These are phyloP conservation scores for Aspergillus haitiensis DNA, from an alignment of 495 filamentous ascomycete genomes.

Conservation along the genomic window DNA sequence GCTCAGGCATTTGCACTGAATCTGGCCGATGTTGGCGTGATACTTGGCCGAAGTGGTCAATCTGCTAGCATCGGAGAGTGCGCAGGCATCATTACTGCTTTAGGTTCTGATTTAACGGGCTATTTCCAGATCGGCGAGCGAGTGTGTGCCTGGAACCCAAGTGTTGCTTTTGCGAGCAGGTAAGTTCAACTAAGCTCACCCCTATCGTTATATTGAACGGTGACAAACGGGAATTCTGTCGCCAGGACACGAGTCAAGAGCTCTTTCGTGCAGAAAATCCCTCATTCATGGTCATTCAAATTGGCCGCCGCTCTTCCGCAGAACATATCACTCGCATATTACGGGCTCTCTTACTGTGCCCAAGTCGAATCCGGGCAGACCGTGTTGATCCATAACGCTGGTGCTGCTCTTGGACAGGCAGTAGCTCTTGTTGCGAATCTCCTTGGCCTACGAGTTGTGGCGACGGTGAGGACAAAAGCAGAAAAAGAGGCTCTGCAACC, in stretches of 20 bases:
- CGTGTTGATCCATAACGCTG: no score
- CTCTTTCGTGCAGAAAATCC: slow-evolving; percentile 1
- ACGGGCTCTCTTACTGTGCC: slow-evolving; percentile 12
- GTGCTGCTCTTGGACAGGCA: no score
- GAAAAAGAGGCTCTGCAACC: neutral
- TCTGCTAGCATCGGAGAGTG: slow-evolving; percentile 5
- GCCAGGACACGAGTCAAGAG: slow-evolving; percentile 2
- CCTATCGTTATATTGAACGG: neutral
- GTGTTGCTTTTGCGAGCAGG: slow-evolving; percentile 3
- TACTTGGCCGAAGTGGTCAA: neutral
- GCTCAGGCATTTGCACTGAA: neutral
- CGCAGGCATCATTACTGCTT: slow-evolving; percentile 2
- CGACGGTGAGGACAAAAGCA: no score
- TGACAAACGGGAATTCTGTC: neutral
- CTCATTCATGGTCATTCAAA: neutral
- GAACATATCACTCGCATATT: slow-evolving; percentile 28
- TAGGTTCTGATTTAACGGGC: neutral
- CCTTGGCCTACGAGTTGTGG: no score
- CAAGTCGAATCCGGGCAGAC: no score
- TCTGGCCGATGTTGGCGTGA: neutral
- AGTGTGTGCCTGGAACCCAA: slow-evolving; percentile 5
- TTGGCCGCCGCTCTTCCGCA: slow-evolving; percentile 37
- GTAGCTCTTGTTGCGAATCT: no score
- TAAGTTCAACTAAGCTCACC: neutral
- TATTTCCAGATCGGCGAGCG: slow-evolving; percentile 2